Conservation (phyloP, 345 rosid species). For the Eucalyptus marginata region DNA sequence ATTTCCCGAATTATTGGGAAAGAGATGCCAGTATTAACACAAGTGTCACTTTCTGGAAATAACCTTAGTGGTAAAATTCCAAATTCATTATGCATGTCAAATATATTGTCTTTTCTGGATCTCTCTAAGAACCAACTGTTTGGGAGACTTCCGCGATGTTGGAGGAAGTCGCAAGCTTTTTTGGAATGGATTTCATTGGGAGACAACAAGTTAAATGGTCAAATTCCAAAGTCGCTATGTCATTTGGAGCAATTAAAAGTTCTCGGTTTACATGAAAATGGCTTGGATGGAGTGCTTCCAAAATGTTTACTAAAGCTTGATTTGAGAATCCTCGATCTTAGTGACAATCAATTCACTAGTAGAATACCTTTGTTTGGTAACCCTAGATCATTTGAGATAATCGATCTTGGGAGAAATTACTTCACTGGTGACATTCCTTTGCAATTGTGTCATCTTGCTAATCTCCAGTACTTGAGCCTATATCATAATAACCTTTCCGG, state of each 20-base stretch:
- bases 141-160: not conserved
- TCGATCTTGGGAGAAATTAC: too few relatives aligned
- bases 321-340: not conserved
- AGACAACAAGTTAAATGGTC: not conserved
- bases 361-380: not conserved
- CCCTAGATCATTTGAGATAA: too few relatives aligned
- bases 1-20: not conserved
- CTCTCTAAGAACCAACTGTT: not conserved
- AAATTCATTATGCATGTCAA: not conserved
- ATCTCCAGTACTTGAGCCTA: too few relatives aligned
- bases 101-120: not conserved
- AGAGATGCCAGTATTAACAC: not conserved
- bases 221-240: not conserved
- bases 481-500: too few relatives aligned
- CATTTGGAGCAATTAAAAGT: not conserved
- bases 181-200: not conserved
- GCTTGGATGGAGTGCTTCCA: not conserved
- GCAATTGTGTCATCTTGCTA: too few relatives aligned
- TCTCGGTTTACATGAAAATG: not conserved
- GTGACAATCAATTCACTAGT: not conserved
- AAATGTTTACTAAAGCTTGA: not conserved
- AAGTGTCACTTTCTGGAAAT: not conserved
- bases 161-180: not conserved
- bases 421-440: too few relatives aligned
- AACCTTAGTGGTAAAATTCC: not conserved